Base-by-base conservation (phyloP, 495 filamentous ascomycete species). In the Margaritispora aquatica region DNA sequence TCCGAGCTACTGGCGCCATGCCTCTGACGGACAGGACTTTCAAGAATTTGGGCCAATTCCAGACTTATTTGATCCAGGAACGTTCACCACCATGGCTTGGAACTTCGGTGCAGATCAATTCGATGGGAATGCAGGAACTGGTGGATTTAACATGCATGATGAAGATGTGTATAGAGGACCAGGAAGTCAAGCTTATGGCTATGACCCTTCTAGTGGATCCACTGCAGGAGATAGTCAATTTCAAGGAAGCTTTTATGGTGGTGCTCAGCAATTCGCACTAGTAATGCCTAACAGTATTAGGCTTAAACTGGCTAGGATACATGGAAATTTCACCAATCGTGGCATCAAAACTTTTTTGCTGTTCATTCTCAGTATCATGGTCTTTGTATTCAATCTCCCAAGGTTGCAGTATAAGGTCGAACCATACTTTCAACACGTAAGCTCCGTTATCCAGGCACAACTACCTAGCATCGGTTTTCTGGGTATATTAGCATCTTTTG, bases 1-100 rank as follows among this genome's bases (percentile, higher is more conserved):
- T 26, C 52, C 54, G 26, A 24, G 17, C 20, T 58, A 50, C 24
- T 50, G 22, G 31, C 46, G 53, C 19, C 46, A 62, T 51, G 23
- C 46, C 44, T 41, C 65, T 29, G 49, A 62, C 21, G 60, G 59
- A 2, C 55, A 57, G 21, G 61, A 59, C n/a, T 23, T 48, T 46
- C 26, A 10, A 8, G 41, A 20, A 3, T 54, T 24, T 27, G 24
- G 50, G 1, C 4, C 3, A 27, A 41, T 1, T 26, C 51, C 57
- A 8, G n/a, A 21, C 1, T 19, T 29, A 53, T 21, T 19, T 21
- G 36, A n/a, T n/a, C 54, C 55, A 41, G 22, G 26, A 7, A 17
- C 15, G 3, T 44, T 44, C 38, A 8, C 38, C 11, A 44, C 3
- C 19, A 17, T 44, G 38, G n/a, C 24, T 48, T 57, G 36, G 54